Evolutionary conservation across 345 rosid species (phyloP), one percentile per base, ranked within the genome.

Genomic region (Lepidium sativum): DNA sequence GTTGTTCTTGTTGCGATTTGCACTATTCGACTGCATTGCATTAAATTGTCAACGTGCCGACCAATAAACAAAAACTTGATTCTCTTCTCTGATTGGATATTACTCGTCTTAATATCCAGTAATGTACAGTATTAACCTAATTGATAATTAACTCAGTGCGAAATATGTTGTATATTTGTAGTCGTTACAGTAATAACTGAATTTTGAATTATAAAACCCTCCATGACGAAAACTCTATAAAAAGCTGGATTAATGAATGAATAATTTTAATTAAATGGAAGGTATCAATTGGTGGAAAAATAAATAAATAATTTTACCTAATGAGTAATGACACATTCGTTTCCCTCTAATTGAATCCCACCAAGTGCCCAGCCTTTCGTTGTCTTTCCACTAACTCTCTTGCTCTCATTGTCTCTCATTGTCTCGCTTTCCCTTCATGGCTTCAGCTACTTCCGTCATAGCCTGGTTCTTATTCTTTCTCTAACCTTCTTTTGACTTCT

Each of bases 371-470:
- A 51, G 34, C 55, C 41, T 74, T 68, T 55, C 69, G 10, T 67
- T 32, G 56, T 63, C 35, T 59, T 49, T 50, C 76, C 40, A 55
- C 62, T 67, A 40, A 45, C 27, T 47, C 16, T 15, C 29, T 8
- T 15, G 11, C 35, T 48, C 41, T 49, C 31, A 27, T 27, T 27
- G 31, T 27, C 23, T 18, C 25, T 32, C 11, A 2, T 44, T 11
- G 72, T 58, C 52, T 70, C 52, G 16, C 63, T 37, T 31, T 63
- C 58, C 34, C 54, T 38, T 53, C 15, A 82, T 82, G 86, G 76
- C 79, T 60, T 67, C 80, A 27, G 51, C 74, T 23, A 67, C 80
- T 25, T 78, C 80, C 35, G 60, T 82, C 33, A 82, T 82, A 55
- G 82, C 82, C 25, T 82, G 86, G 86, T 82, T 38, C 27, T 32